phyloP scores from a whole-genome alignment of 2,329 filamentous ascomycete species.

The Pyrenochaeta sp. region DNA sequence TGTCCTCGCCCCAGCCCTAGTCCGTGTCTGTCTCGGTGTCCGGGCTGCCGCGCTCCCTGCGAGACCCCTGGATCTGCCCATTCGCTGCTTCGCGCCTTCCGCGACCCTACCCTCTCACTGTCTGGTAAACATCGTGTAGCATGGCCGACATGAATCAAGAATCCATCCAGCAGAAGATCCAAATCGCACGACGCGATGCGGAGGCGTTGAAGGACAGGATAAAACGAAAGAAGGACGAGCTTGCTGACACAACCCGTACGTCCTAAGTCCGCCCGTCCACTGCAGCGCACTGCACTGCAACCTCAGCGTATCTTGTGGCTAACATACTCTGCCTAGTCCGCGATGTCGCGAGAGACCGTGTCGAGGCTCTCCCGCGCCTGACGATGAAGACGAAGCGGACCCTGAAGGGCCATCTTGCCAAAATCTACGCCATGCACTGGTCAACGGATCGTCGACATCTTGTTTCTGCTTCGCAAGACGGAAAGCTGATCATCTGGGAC shows the following conservation, averaged over 20 bases:
- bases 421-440: slow-evolving; percentile 99
- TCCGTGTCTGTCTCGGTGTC: slow-evolving; percentile 27
- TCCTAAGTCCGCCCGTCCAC: slow-evolving; percentile 25
- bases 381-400: slow-evolving; percentile 98
- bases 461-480: slow-evolving; percentile 97
- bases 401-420: slow-evolving; percentile 95
- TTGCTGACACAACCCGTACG: slow-evolving; percentile 97
- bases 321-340: slow-evolving; percentile 69
- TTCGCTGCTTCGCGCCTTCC: slow-evolving; percentile 29
- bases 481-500: slow-evolving; percentile 99
- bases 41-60: slow-evolving; percentile 40
- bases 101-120: slow-evolving; percentile 19
- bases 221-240: slow-evolving; percentile 99
- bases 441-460: slow-evolving; percentile 97
- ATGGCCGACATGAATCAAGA: slow-evolving; percentile 62
- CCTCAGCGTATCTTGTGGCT: slow-evolving; percentile 23
- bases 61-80: slow-evolving; percentile 46
- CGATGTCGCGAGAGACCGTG: slow-evolving; percentile 89
- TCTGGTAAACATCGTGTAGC: slow-evolving; percentile 21
- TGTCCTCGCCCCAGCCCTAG: slow-evolving; percentile 16
- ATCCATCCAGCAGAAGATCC: slow-evolving; percentile 72
- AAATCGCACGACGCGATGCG: slow-evolving; percentile 96
- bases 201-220: slow-evolving; percentile 98
- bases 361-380: slow-evolving; percentile 90
- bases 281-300: slow-evolving; percentile 4